Base-by-base conservation (phyloP, 306 rosid genomes). In the Acacia melanoxylon region DNA sequence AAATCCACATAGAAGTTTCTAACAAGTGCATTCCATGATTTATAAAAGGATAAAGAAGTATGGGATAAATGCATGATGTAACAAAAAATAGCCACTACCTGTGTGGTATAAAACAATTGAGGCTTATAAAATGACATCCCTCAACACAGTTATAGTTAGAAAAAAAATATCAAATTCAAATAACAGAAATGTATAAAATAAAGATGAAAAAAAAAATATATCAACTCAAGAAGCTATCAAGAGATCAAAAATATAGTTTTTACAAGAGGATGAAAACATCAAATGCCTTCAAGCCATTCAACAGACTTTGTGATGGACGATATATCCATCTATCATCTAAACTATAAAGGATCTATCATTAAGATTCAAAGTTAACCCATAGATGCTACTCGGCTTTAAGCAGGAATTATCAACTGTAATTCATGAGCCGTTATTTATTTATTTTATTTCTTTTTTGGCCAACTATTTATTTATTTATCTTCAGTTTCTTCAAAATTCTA, bases 241-340 rank as follows among this genome's bases (percentile, higher is more conserved):
- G 51, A 72, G 63, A 56, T 29, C 45, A 77, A 27, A 76, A 78
- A 48, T 4, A 66, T 41, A 0, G 22, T 22, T 19, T 58, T 45
- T 2, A 40, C 52, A 48, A 45, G 41, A 51, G 46, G 6, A 15
- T 45, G 66, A 81, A 65, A 54, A 13, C 63, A 49, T 68, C 17
- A 40, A 78, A 77, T 77, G 31, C 72, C 46, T 65, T 72, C 79
- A 71, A 81, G 71, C 74, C 27, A 8, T 69, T 68, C 58, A 80
- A 71, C 46, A 29, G 48, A 80, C 25, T 51, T 73, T 17, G 33
- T 51, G 6, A 78, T 78, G 85, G 83, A 85, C 70, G 27, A 74
- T 25, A 33, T 48, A 35, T 81, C 29, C 45, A 52, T 81, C 71
- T 59, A 59, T 41, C 59, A 20, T 31, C 27, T 29, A 17, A 51